Evolutionary conservation across 176 grass and related monocot species (phyloP), one percentile per base, ranked within the genome.

Genomic region (Triticum turgidum): DNA sequence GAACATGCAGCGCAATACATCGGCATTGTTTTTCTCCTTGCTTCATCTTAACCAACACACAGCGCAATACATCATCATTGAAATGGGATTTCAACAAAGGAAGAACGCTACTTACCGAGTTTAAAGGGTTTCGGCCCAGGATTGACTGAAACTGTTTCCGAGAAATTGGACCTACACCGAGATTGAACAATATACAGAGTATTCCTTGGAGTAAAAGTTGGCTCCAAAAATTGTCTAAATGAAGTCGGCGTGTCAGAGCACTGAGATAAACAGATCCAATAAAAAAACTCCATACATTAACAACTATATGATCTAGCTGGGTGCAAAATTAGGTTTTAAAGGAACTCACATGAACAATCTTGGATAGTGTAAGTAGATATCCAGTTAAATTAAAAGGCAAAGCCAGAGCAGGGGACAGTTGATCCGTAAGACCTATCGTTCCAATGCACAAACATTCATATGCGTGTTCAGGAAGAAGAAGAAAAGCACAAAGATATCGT

Each of bases 301-400:
- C 22, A 85, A 69, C 33, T 77, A 34, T 66, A 44, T 21, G 82
- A 24, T n/a, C 20, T 9, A 87, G 65, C 3, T 51, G 4, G 4
- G 22, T 30, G 11, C 42, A 8, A 42, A 27, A 42, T 42, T 62
- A 79, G 65, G 15, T 15, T 37, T 41, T 4, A 34, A 39, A 68
- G 6, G 37, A 73, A 90, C 95, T 95, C 78, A 98, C 93, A 9
- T 77, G 14, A 27, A 92, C 77, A 41, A 87, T 77, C 59, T 56
- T 86, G 15, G 93, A 83, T 18, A 92, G 25, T 3, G 63, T 8
- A 17, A 75, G 79, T 8, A 92, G 89, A 83, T 92, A 92, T 83
- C 93, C 88, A 2, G 93, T 90, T 37, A 65, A 83, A 84, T 98
- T 92, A 62, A 88, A 42, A 1, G 83, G 14, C 38, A 89, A 83